Evolutionary conservation across 129 eudicot species (phyloP), one percentile per base, ranked within the genome.

Genomic region (Flaveria ramosissima): DNA sequence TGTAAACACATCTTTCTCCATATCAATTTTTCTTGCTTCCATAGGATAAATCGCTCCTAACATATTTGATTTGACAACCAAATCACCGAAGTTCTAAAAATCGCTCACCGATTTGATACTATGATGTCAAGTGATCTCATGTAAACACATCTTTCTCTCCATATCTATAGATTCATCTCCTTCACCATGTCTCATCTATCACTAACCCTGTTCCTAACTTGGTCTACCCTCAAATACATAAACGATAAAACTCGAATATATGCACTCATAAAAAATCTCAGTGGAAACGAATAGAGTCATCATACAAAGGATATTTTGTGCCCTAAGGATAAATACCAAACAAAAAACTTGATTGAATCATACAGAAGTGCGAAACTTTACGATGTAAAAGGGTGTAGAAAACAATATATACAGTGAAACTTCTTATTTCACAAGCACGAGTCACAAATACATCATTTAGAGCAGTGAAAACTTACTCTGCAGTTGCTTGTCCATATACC

Each of bases 401-500:
- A 47, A 10, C 16, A 47, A 11, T 9, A 47, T 47, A 47, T 9
- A 3, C 0, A 46, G 3, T 9, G 12, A 11, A 46, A 46, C 51
- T 1, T 2, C 13, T 43, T 7, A 43, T 43, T 43, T 9, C 48
- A 9, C 48, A 43, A 5, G 9, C 12, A 8, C 9, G 48, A 7
- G 48, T 43, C 1, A 43, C 11, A 43, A 43, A 7, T 30, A 7
- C 0, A 27, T 15, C 20, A 55, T 19, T 20, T 47, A 20, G 23
- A 32, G n/a, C 32, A 19, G 47, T 2, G 53, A 52, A 43, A 39
- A 63, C 83, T 80, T 73, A 80, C 83, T 80, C 48, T 72, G 83
- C 42, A 80, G 68, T 43, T 80, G 78, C 74, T 72, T 72, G 60
- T 80, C 79, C 83, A 80, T 80, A 63, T 80, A 73, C 78, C 83